Evolutionary conservation across 306 rosid species (phyloP), one percentile per base, ranked within the genome.

Genomic region (Dryas octopetala): DNA sequence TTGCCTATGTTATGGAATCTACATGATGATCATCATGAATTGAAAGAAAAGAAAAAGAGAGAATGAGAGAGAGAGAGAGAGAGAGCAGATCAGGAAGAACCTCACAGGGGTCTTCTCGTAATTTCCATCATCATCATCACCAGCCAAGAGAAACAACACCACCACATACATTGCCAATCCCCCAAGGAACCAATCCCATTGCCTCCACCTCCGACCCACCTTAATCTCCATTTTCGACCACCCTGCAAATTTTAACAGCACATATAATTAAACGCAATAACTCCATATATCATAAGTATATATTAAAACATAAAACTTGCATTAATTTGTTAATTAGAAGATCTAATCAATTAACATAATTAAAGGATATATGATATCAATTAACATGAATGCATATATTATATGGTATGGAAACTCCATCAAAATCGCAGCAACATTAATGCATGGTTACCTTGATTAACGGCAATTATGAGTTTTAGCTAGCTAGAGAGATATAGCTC

Each of bases 121-220:
- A 45, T 32, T 26, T 47, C 43, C 61, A 40, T 41, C 68, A 16
- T 16, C 68, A 16, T 32, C 3, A 47, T 67, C 26, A 28, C 49
- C 7, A 55, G 14, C 26, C 23, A 69, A 54, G 69, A 62, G 16
- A 9, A 63, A 10, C 53, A 57, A 50, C 1, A 46, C 43, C 9
- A 64, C 44, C 9, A 63, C 28, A 65, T 58, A 28, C 49, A 59
- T 48, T 41, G 68, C 67, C 19, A 73, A 49, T 62, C 47, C 52
- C 45, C 78, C 78, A 47, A 83, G 55, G 9, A 67, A 54, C 67
- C 59, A 78, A 43, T 66, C 54, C 83, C 72, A 75, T 83, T 62
- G 46, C 62, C 60, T 50, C 38, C 38, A 32, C 38, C 3, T 32
- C 38, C 38, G 38, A 32, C 38, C 38, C 60, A 71, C 40, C 47